A percentile compares a stretch with the other conserved stretches of the same genome.
phyloP scores from a whole-genome alignment of 495 filamentous ascomycete genomes.

The Talaromyces trachyspermus region DNA sequence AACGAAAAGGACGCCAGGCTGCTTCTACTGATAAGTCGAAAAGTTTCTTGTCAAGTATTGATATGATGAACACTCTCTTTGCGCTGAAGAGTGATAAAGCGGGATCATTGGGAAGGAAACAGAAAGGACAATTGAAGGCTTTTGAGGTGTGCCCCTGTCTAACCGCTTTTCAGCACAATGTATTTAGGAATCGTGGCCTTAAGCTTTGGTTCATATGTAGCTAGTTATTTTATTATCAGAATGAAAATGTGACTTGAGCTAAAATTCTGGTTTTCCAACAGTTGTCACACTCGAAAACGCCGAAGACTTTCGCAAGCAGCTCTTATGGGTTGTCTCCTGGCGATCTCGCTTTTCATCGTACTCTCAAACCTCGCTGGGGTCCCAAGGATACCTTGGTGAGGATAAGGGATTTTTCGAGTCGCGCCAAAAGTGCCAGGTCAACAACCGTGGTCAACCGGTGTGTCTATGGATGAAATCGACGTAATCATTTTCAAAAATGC shows the following conservation, averaged over 20 bases:
- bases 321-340: constrained; percentile 47
- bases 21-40: constrained; percentile 29
- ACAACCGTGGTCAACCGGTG: constrained; percentile 25
- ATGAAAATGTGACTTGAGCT: constrained; percentile 29
- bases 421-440: neutral
- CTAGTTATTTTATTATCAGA: constrained; percentile 8
- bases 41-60: constrained; percentile 70
- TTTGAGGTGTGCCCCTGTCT: constrained; percentile 61
- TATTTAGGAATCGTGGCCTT: constrained; percentile 9
- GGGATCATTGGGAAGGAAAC: constrained; percentile 33
- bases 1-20: constrained; percentile 18
- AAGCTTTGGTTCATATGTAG: constrained; percentile 6
- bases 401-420: constrained; percentile 27
- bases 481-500: constrained; percentile 21
- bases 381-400: constrained; percentile 66
- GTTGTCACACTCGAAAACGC: constrained; percentile 79
- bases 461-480: constrained; percentile 30
- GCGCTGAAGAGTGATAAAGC: constrained; percentile 36
- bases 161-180: constrained; percentile 14
- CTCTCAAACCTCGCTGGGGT: constrained; percentile 73
- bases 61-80: constrained; percentile 88
- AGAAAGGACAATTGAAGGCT: constrained; percentile 46
- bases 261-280: constrained; percentile 42
- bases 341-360: constrained; percentile 54
- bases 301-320: constrained; percentile 55